Evolutionary conservation across 352 stramenopile genomes (phyloP).

Genomic region (Phytopythium vexans): DNA sequence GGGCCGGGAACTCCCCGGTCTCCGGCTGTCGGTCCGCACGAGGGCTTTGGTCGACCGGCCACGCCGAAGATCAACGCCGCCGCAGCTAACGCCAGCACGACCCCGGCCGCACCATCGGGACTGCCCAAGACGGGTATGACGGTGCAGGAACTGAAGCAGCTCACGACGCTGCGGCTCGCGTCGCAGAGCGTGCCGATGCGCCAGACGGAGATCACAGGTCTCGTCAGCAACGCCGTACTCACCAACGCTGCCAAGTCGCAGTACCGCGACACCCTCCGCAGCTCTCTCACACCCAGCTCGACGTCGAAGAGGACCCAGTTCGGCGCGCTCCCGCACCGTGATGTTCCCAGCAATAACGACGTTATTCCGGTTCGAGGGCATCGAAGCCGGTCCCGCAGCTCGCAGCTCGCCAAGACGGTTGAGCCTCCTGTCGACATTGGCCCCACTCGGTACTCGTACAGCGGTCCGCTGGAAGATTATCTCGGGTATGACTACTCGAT

Average conservation of each 20-base stretch:
- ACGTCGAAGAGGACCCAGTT: slow-evolving; percentile 52
- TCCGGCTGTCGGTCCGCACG: slow-evolving; percentile 15
- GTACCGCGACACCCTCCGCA: slow-evolving; percentile 65
- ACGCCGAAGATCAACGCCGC: slow-evolving; percentile 70
- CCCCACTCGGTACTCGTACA: slow-evolving; percentile 66
- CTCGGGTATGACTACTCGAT: slow-evolving; percentile 30
- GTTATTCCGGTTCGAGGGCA: slow-evolving; percentile 38
- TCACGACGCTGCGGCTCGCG: slow-evolving; percentile 74
- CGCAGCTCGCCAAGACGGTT: slow-evolving; percentile 30
- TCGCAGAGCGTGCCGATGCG: slow-evolving; percentile 62
- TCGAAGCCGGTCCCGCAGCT: slow-evolving; percentile 52
- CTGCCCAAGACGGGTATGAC: slow-evolving; percentile 82
- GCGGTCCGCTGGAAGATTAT: slow-evolving; percentile 55
- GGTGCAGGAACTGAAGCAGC: slow-evolving; percentile 84
- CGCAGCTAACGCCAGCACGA: slow-evolving; percentile 35
- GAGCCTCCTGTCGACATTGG: slow-evolving; percentile 28
- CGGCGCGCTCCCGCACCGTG: slow-evolving; percentile 11
- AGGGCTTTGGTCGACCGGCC: slow-evolving; percentile 28
- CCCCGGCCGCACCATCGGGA: slow-evolving; percentile 19
- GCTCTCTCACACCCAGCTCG: slow-evolving; percentile 47
- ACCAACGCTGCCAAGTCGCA: slow-evolving; percentile 75
- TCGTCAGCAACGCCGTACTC: slow-evolving; percentile 76
- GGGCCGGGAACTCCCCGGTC: slow-evolving; percentile 30
- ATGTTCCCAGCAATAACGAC: slow-evolving; percentile 15
- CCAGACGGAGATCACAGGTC: slow-evolving; percentile 61